Conservation (phyloP, 1,139 yeast genomes). For the Hemisphaericaspora lyxosophila region DNA sequence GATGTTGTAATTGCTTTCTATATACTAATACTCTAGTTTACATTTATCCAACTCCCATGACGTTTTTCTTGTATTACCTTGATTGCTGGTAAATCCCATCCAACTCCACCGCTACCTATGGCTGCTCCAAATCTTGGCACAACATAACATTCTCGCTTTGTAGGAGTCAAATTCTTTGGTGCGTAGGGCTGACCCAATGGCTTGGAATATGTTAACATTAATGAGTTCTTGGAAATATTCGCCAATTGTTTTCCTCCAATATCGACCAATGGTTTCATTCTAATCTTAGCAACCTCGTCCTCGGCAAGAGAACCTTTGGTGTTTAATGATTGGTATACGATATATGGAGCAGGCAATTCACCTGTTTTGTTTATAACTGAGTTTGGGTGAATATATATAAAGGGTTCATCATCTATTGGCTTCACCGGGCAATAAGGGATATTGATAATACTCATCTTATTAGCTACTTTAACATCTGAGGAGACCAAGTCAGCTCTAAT, state of each 20-base stretch:
- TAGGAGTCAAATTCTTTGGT: constrained; percentile 62
- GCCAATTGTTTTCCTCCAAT: constrained; percentile 73
- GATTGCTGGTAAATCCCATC: constrained; percentile 89
- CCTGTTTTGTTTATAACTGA: constrained; percentile 60
- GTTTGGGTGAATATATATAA: constrained; percentile 73
- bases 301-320: constrained; percentile 39
- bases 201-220: constrained; percentile 78
- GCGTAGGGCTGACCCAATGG: constrained; percentile 91
- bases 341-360: constrained; percentile 68
- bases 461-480: constrained; percentile 58
- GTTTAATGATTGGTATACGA: constrained; percentile 68
- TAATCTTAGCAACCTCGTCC: constrained; percentile 42
- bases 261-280: constrained; percentile 78
- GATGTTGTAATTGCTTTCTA: no score
- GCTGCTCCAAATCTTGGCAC: constrained; percentile 89
- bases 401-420: constrained; percentile 56
- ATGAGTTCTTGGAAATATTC: constrained; percentile 71
- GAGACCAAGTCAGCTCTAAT: constrained; percentile 75
- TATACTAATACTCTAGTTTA: constrained; percentile 20
- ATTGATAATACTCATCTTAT: constrained; percentile 57
- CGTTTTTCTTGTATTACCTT: constrained; percentile 70
- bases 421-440: constrained; percentile 76
- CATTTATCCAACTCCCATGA: constrained; percentile 59
- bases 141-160: constrained; percentile 82
- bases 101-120: constrained; percentile 79